Conservation (phyloP, 495 filamentous ascomycete genomes). For the Rostrohypoxylon terebratum region DNA sequence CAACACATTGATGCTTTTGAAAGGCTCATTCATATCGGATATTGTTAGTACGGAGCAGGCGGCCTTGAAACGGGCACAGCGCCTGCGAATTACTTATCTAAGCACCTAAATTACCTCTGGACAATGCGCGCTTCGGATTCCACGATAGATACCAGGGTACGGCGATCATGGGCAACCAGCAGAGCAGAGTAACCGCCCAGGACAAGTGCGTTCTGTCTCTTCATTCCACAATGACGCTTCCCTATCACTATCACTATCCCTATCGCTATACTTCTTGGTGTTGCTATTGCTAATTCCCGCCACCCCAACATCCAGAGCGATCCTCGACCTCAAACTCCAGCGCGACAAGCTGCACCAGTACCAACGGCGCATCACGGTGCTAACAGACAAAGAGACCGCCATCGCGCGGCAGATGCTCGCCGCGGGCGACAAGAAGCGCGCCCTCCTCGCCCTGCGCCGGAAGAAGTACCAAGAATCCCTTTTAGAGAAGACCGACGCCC, state of each 20-base stretch:
- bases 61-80: slow-evolving; percentile 24
- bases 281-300: background rate
- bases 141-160: slow-evolving; percentile 44
- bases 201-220: slow-evolving; percentile 55
- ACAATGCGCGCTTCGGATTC: slow-evolving; percentile 49
- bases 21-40: background rate
- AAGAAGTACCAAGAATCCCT: slow-evolving; percentile 98
- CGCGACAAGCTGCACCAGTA: slow-evolving; percentile 97
- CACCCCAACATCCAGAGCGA: slow-evolving; percentile 66
- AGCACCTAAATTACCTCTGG: background rate
- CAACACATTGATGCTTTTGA: slow-evolving; percentile 21
- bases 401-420: slow-evolving; percentile 83
- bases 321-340: slow-evolving; percentile 96
- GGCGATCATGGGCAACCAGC: slow-evolving; percentile 57
- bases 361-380: slow-evolving; percentile 76
- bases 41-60: slow-evolving; percentile 21
- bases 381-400: slow-evolving; percentile 51
- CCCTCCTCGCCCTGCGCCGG: slow-evolving; percentile 87
- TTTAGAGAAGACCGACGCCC: slow-evolving; percentile 87
- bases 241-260: slow-evolving; percentile 1
- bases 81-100: slow-evolving; percentile 2
- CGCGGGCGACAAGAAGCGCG: slow-evolving; percentile 81
- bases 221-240: background rate
- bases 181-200: slow-evolving; percentile 61
- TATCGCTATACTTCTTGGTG: background rate